These are phyloP conservation scores for Lactuca sativa DNA, from an alignment of 129 eudicot species.

Conservation along the genomic window DNA sequence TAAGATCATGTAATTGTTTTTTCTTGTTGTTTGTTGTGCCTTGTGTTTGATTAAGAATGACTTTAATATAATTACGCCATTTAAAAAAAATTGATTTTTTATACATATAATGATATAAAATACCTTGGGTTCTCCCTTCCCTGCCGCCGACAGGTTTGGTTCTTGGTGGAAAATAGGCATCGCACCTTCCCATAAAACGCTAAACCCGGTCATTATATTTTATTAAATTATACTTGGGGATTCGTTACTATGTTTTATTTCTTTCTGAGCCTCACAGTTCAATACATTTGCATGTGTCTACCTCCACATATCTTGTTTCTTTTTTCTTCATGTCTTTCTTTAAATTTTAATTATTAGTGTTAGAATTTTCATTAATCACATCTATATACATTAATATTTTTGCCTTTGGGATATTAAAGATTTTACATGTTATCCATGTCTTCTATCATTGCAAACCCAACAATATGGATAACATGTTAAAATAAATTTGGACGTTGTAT, in stretches of 20 bases:
- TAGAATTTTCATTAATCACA: background rate
- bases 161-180: slow-evolving; percentile 27
- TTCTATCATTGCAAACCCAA: no score
- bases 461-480: no score
- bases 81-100: no score
- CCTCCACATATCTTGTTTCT: slow-evolving; percentile 1
- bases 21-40: no score
- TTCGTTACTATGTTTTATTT: slow-evolving; percentile 8
- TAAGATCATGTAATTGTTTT: no score
- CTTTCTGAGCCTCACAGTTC: slow-evolving; percentile 4
- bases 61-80: no score
- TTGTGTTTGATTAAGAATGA: no score
- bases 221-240: background rate
- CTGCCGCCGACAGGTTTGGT: slow-evolving; percentile 30
- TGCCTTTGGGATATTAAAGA: no score
- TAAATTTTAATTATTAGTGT: background rate
- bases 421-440: no score
- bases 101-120: no score
- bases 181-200: slow-evolving; percentile 23
- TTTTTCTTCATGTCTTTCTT: background rate
- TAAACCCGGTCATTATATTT: background rate
- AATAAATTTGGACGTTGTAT: no score
- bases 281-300: slow-evolving; percentile 8
- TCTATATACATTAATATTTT: no score
- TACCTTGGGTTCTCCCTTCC: background rate